phyloP scores from a whole-genome alignment of 2,329 filamentous ascomycete genomes.

The Cytospora chrysosperma region DNA sequence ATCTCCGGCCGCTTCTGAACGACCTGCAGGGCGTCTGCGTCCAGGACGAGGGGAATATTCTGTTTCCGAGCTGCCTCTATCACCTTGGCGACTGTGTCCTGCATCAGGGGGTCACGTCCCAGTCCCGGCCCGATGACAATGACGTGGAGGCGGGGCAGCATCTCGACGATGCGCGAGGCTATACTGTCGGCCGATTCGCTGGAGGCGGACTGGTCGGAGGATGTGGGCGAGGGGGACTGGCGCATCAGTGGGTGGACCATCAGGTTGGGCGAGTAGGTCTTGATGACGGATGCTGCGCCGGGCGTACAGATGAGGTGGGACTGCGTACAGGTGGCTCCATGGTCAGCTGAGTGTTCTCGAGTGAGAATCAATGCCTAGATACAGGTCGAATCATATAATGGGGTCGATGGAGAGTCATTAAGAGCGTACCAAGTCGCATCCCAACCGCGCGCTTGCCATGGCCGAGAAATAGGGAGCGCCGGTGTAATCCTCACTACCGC shows the following conservation, averaged over 20 bases:
- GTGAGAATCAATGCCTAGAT: neutral
- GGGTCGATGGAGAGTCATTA: neutral
- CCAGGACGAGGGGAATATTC: conserved; percentile 78
- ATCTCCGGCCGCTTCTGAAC: conserved; percentile 74
- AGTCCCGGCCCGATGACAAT: conserved; percentile 91
- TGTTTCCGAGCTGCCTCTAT: conserved; percentile 73
- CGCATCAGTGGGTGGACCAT: conserved; percentile 98
- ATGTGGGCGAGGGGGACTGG: conserved; percentile 56
- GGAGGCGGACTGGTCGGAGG: conserved; percentile 41
- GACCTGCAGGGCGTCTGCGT: conserved; percentile 83
- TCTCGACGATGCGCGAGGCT: conserved; percentile 67
- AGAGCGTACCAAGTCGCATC: conserved; percentile 76
- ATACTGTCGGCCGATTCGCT: conserved; percentile 58
- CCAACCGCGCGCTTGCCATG: conserved; percentile 89
- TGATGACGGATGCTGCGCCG: conserved; percentile 83
- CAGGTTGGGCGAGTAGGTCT: conserved; percentile 94
- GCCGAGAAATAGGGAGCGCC: conserved; percentile 97
- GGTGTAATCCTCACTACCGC: conserved; percentile 93
- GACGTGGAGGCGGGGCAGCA: conserved; percentile 86
- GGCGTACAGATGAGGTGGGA: conserved; percentile 96
- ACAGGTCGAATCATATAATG: neutral
- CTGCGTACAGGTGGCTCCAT: conserved; percentile 41
- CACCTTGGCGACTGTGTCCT: conserved; percentile 77
- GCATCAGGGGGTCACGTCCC: conserved; percentile 86
- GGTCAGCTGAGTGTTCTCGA: neutral